Base-by-base conservation (phyloP, 805 yeast species). In the Allodekkera sacchari region DNA sequence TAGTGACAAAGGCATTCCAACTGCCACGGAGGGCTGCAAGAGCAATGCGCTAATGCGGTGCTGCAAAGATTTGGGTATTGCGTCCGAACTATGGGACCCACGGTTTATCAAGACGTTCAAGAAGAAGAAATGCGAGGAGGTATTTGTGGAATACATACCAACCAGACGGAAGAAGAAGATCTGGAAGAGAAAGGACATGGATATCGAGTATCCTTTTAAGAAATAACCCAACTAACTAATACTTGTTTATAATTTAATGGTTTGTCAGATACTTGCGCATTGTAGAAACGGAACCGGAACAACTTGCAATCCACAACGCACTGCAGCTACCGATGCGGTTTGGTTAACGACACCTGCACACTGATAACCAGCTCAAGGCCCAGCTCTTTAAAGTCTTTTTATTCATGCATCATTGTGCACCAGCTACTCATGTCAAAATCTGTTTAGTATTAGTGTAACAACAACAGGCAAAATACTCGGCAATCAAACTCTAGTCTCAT, bases 11-110 rank as follows among this genome's bases (percentile, higher is more conserved):
- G 94, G 92, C 28, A 73, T 89, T 29, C 85, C 96, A 4, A 92
- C 97, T 0, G 96, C 97, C 0, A 78, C 94, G 25, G 98, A 92
- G 59, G 98, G 98, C 8, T 89, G 97, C 57, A 87, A 87, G 53
- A 80, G 94, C 51, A 92, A 92, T 52, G 96, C 97, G 0, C 62
- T 92, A 53, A 89, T 92, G 97, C 72, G 98, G 53, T 88, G 97
- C 50, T 92, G 98, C 59, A 92, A 92, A 55, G 98, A 92, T 59
- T 66, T 92, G 47, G 97, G 97, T 4, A 81, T 92, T 42, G 98
- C 96, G 1, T 82, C 94, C 35, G 98, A 92, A 52, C 66, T 92
- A 31, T 92, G 98, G 98, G 98, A 92, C 53, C 98, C 98, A 3
- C 63, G 75, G 25, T 92, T 89, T 47, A 87, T 92, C 40, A 70